Evolutionary conservation across 1,139 yeast genomes (phyloP).

Genomic region (Saccharomyces uvarum): DNA sequence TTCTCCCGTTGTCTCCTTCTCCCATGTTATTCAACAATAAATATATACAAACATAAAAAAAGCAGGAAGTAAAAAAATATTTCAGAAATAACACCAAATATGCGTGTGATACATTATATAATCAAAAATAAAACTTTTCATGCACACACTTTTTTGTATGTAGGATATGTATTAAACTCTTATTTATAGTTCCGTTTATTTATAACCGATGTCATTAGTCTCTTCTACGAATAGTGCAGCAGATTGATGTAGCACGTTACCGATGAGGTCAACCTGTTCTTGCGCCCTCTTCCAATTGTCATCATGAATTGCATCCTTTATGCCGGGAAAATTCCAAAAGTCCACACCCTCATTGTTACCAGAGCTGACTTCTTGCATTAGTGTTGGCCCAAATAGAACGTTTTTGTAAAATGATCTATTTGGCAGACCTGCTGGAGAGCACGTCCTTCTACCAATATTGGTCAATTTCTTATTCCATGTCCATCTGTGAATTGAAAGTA

Average conservation of each 20-base stretch:
- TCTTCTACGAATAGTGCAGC: conserved; percentile 30
- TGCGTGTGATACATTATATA: neutral
- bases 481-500: conserved; percentile 65
- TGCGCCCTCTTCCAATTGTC: conserved; percentile 53
- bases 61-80: neutral
- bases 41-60: neutral
- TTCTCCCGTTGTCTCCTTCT: neutral
- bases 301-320: conserved; percentile 48
- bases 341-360: conserved; percentile 39
- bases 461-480: conserved; percentile 68
- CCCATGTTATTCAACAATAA: neutral
- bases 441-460: conserved; percentile 47
- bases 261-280: conserved; percentile 43
- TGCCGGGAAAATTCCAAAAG: conserved; percentile 68
- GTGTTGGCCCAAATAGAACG: conserved; percentile 61
- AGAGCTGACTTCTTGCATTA: conserved; percentile 24
- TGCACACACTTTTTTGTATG: neutral
- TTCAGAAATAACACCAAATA: neutral
- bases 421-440: conserved; percentile 43
- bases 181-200: neutral
- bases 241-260: conserved; percentile 33
- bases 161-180: neutral
- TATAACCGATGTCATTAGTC: conserved; percentile 19
- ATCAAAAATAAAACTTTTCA: neutral
- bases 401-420: conserved; percentile 64